phyloP scores from a whole-genome alignment of 78 protist genomes.

The Polysphondylium violaceum region DNA sequence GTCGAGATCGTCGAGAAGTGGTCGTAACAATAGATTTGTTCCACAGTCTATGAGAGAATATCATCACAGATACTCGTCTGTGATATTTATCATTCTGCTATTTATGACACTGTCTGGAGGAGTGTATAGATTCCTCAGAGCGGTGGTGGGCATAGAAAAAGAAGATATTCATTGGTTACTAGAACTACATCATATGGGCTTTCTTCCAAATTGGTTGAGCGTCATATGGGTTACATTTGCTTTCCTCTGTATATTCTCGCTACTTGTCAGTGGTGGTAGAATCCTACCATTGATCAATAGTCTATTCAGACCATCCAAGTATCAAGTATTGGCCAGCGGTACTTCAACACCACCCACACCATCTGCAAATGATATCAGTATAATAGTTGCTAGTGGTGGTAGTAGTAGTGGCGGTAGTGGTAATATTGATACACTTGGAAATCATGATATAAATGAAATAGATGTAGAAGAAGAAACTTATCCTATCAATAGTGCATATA shows the following conservation, averaged over 20 bases:
- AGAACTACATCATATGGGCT: constrained; percentile 31
- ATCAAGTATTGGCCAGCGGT: constrained; percentile 12
- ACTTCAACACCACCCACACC: background rate
- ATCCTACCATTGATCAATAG: constrained; percentile 26
- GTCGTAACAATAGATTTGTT: background rate
- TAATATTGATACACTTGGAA: background rate
- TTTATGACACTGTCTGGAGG: constrained; percentile 52
- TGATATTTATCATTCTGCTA: constrained; percentile 6
- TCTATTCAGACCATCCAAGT: constrained; percentile 1
- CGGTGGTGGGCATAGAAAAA: constrained; percentile 34
- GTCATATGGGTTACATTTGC: constrained; percentile 32
- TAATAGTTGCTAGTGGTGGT: background rate
- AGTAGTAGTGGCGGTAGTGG: constrained; percentile 18
- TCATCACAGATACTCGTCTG: constrained; percentile 46
- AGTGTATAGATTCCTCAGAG: constrained; percentile 47
- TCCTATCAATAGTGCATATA: background rate
- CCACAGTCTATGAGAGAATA: constrained; percentile 40
- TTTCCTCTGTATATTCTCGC: background rate
- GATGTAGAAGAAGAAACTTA: constrained; percentile 1
- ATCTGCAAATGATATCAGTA: background rate
- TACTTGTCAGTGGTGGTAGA: constrained; percentile 21
- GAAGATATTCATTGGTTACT: constrained; percentile 8
- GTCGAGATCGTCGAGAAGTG: background rate
- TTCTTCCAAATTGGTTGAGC: constrained; percentile 21
- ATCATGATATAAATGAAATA: constrained; percentile 11